phyloP scores from a whole-genome alignment of 768 basidiomycete species.

The Pleurotus platypus region DNA sequence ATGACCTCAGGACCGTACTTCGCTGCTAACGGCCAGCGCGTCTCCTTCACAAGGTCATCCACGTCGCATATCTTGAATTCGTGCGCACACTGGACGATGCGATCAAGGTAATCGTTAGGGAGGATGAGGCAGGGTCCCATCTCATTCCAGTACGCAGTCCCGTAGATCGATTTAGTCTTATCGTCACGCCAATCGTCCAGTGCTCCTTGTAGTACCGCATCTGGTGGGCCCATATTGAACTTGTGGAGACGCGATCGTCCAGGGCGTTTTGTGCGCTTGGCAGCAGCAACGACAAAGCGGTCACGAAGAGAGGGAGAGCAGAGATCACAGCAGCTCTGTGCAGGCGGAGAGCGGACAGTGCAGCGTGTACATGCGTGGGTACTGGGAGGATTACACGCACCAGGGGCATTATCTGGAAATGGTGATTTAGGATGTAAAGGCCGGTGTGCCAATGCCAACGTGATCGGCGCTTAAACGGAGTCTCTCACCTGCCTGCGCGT shows the following conservation, averaged over 20 bases:
- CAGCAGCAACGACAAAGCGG: neutral
- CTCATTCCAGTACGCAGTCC: neutral
- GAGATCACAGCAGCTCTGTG: neutral
- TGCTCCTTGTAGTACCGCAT: conserved; percentile 2
- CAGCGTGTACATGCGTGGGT: neutral
- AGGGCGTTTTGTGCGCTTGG: neutral
- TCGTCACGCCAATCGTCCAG: conserved; percentile 15
- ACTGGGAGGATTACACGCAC: neutral
- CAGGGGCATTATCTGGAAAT: neutral
- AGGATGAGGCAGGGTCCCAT: conserved; percentile 17
- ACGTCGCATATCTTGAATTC: conserved; percentile 13
- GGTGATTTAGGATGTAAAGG: neutral
- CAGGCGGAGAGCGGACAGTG: neutral
- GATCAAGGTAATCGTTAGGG: conserved; percentile 15
- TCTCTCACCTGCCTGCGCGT: conserved; percentile 8
- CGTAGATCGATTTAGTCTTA: conserved; percentile 5
- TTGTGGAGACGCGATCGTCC: neutral
- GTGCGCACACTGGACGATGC: conserved; percentile 23
- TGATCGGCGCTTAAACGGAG: neutral
- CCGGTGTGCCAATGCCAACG: no score
- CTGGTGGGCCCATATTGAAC: neutral
- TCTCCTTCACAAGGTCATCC: conserved; percentile 16
- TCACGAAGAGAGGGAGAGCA: neutral
- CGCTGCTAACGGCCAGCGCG: conserved; percentile 14
- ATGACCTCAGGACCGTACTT: conserved; percentile 8